A percentile compares a stretch with the other conserved stretches of the same genome.
phyloP scores from a whole-genome alignment of 352 stramenopile species.

The Phytophthora fragariae region DNA sequence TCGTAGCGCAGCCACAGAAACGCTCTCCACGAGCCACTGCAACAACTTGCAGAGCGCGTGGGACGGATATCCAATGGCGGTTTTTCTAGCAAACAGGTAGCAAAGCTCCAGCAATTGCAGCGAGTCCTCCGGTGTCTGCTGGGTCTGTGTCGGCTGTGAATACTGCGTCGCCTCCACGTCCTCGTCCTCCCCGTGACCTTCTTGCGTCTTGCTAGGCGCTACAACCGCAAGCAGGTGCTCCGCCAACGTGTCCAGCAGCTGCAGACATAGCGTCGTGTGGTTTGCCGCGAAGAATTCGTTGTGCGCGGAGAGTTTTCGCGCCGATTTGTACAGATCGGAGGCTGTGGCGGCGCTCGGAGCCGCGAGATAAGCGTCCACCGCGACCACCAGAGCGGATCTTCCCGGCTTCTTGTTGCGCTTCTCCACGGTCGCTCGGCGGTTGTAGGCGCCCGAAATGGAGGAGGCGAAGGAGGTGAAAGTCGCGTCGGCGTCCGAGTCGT shows the following conservation, averaged over 20 bases:
- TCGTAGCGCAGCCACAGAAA: slow-evolving; percentile 54
- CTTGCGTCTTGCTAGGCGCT: slow-evolving; percentile 7
- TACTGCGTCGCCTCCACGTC: slow-evolving; percentile 35
- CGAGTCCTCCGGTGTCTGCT: slow-evolving; percentile 32
- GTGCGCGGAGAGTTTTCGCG: slow-evolving; percentile 48
- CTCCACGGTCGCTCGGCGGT: slow-evolving; percentile 16
- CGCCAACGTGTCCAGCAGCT: slow-evolving; percentile 67
- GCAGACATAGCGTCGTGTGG: slow-evolving; percentile 53
- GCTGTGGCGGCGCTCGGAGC: slow-evolving; percentile 42
- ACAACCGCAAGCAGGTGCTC: slow-evolving; percentile 53
- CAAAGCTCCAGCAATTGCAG: slow-evolving; percentile 70
- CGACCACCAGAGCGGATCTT: slow-evolving; percentile 44
- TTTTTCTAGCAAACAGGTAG: slow-evolving; percentile 62
- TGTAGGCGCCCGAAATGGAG: slow-evolving; percentile 21
- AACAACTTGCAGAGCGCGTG: slow-evolving; percentile 73
- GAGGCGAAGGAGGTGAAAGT: slow-evolving; percentile 50
- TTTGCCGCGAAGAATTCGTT: slow-evolving; percentile 55
- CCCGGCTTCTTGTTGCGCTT: slow-evolving; percentile 32
- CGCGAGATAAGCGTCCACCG: slow-evolving; percentile 50
- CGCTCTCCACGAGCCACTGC: slow-evolving; percentile 63
- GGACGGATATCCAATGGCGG: slow-evolving; percentile 74
- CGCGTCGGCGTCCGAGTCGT: slow-evolving; percentile 52
- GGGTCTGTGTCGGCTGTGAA: slow-evolving; percentile 40
- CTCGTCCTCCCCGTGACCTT: neutral
- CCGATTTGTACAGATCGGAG: slow-evolving; percentile 52